phyloP scores from a whole-genome alignment of 1,284 basidiomycete genomes.

The Fomitopsis schrenkii region DNA sequence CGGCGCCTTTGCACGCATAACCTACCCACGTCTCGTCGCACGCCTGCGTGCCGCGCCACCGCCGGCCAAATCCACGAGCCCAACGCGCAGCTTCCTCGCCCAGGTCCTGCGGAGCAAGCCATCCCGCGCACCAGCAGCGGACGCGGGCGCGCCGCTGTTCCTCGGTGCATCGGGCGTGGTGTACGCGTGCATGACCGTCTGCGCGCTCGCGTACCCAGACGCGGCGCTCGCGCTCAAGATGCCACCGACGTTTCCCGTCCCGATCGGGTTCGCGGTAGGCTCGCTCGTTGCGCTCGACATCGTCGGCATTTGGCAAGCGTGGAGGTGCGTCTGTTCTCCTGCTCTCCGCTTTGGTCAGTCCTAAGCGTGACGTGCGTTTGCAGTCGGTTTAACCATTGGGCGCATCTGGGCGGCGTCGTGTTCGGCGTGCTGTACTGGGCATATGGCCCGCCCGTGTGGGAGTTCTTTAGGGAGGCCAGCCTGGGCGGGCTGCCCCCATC shows the following conservation, averaged over 20 bases:
- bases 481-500: background rate
- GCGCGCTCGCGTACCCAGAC: slow-evolving; percentile 80
- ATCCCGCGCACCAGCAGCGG: slow-evolving; percentile 17
- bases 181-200: slow-evolving; percentile 73
- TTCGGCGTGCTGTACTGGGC: slow-evolving; percentile 68
- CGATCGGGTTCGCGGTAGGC: slow-evolving; percentile 75
- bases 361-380: background rate
- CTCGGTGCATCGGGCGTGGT: slow-evolving; percentile 86
- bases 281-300: slow-evolving; percentile 70
- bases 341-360: background rate
- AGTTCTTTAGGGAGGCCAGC: slow-evolving; percentile 9
- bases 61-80: background rate
- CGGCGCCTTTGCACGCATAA: slow-evolving; percentile 60
- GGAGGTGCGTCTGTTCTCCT: slow-evolving; percentile 57
- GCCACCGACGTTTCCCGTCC: slow-evolving; percentile 71
- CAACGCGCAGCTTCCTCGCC: slow-evolving; percentile 1
- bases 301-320: slow-evolving; percentile 73
- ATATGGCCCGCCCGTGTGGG: slow-evolving; percentile 59
- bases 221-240: slow-evolving; percentile 76
- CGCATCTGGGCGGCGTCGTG: slow-evolving; percentile 76
- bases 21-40: slow-evolving; percentile 60
- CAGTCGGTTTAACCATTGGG: slow-evolving; percentile 72
- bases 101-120: slow-evolving; percentile 21
- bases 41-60: slow-evolving; percentile 30
- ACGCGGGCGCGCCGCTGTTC: slow-evolving; percentile 50